Conservation (phyloP, 208 protist genomes). For the Histomonas meleagridis region DNA sequence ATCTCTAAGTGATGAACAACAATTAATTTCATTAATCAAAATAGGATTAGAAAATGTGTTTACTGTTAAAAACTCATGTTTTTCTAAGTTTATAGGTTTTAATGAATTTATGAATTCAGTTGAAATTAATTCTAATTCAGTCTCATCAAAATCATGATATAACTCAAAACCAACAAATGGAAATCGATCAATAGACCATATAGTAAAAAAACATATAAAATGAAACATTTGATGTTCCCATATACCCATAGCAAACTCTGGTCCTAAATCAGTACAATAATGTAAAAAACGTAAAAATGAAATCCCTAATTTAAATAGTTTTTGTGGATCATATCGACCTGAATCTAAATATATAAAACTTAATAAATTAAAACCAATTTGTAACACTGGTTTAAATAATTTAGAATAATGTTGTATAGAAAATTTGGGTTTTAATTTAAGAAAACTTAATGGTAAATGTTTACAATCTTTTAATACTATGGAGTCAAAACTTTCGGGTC, state of each 20-base stretch:
- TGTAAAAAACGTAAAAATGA: neutral
- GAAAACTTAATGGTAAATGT: neutral
- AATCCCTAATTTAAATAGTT: neutral
- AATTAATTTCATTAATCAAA: neutral
- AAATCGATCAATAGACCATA: neutral
- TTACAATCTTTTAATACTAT: neutral
- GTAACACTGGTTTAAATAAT: neutral
- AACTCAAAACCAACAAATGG: neutral
- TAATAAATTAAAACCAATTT: neutral
- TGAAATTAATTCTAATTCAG: neutral
- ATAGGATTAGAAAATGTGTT: neutral
- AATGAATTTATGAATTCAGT: neutral
- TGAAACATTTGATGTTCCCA: slow-evolving; percentile 18
- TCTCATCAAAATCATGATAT: neutral
- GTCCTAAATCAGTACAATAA: neutral
- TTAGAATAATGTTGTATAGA: neutral
- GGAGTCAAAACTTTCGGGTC: neutral
- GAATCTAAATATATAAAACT: slow-evolving; percentile 28
- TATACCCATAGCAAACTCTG: neutral
- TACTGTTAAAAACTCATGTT: neutral
- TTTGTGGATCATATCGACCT: neutral
- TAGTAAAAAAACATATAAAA: neutral
- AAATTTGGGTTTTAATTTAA: neutral
- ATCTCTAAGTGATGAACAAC: neutral
- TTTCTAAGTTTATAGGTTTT: neutral